These are phyloP conservation scores for Bruguiera sexangula DNA, from an alignment of 345 rosid genomes.

Conservation along the genomic window DNA sequence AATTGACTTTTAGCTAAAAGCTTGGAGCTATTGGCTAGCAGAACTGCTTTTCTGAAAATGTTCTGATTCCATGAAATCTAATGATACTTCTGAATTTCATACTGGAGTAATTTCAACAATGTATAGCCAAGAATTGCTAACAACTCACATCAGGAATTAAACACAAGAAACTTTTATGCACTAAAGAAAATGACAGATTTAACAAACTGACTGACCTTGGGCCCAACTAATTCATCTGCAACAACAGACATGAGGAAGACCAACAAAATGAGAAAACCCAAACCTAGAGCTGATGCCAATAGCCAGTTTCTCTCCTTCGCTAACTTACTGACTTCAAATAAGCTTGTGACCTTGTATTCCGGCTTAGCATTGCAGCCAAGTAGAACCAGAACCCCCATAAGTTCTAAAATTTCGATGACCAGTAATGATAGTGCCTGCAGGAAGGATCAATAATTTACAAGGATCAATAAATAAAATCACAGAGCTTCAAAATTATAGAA, in stretches of 20 bases:
- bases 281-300: constrained; percentile 62
- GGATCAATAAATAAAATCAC: constrained; percentile 8
- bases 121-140: too few species aligned
- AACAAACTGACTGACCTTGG: constrained; percentile 51
- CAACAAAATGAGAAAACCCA: constrained; percentile 46
- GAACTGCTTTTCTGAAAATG: too few species aligned
- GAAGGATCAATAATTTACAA: neutral
- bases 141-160: neutral
- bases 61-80: too few species aligned
- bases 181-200: constrained; percentile 3
- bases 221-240: constrained; percentile 39
- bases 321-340: constrained; percentile 33
- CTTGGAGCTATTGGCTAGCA: too few species aligned
- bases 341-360: constrained; percentile 34
- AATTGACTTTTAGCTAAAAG: too few species aligned
- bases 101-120: too few species aligned
- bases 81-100: too few species aligned
- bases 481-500: constrained; percentile 4
- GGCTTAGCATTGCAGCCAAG: constrained; percentile 49
- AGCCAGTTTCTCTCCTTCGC: constrained; percentile 50
- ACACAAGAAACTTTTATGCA: constrained; percentile 6
- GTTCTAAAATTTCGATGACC: constrained; percentile 51
- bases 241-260: constrained; percentile 52
- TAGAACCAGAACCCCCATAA: constrained; percentile 46
- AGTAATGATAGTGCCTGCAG: constrained; percentile 62